Percentiles rank a stretch among this genome's conserved stretches.
phyloP scores from a whole-genome alignment of 805 yeast genomes.

The Metschnikowia drakensbergensis region DNA sequence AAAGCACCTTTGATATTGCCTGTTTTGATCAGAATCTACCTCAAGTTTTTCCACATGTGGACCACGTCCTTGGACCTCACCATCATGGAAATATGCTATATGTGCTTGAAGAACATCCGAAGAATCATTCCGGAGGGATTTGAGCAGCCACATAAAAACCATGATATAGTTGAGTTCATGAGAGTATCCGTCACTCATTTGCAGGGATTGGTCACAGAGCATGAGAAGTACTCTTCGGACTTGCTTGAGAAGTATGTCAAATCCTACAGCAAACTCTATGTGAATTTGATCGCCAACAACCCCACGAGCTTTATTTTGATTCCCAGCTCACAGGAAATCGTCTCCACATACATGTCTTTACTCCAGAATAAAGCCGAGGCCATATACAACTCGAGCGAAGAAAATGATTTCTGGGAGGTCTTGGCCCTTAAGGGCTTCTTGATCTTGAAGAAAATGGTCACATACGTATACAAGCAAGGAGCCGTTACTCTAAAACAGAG shows the following conservation, averaged over 20 bases:
- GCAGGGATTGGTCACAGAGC: conserved; percentile 49
- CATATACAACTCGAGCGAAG: conserved; percentile 57
- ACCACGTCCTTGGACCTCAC: conserved; percentile 46
- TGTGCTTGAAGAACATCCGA: conserved; percentile 70
- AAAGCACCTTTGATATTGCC: conserved; percentile 64
- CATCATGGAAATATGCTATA: conserved; percentile 69
- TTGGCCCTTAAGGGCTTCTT: conserved; percentile 63
- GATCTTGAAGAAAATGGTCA: conserved; percentile 61
- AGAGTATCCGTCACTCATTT: conserved; percentile 55
- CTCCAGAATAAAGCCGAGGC: conserved; percentile 61
- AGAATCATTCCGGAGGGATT: conserved; percentile 74
- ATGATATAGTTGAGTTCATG: conserved; percentile 58
- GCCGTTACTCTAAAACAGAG: conserved; percentile 62
- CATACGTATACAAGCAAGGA: conserved; percentile 61
- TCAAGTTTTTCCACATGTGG: conserved; percentile 62
- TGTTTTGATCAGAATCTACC: conserved; percentile 56
- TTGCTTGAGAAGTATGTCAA: conserved; percentile 66
- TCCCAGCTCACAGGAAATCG: conserved; percentile 57
- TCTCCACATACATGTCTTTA: conserved; percentile 57
- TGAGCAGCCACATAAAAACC: conserved; percentile 62
- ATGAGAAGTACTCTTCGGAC: conserved; percentile 47
- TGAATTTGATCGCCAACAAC: conserved; percentile 52
- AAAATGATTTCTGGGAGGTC: conserved; percentile 68
- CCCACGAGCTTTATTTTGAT: conserved; percentile 70
- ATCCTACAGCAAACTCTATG: conserved; percentile 72